Evolutionary conservation across 2,329 filamentous ascomycete species (phyloP).

Genomic region (Aspergillus novoparasiticus): DNA sequence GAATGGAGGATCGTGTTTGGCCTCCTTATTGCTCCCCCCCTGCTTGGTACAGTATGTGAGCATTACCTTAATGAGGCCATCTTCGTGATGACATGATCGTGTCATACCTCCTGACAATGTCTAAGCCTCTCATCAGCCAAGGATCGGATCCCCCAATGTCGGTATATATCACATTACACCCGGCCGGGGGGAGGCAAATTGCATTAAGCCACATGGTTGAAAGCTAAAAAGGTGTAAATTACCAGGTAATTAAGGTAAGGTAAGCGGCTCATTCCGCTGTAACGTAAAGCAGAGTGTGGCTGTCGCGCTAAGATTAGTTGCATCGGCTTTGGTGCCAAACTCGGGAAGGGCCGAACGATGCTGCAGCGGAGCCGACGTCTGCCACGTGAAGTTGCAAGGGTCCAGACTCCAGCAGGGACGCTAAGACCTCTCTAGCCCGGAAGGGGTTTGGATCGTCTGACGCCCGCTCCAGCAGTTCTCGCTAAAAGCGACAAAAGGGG

Average conservation of each 20-base stretch:
- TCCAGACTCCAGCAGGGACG: slow-evolving; percentile 24
- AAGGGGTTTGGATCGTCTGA: slow-evolving; percentile 13
- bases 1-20: neutral
- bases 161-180: slow-evolving; percentile 1
- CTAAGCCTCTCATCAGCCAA: neutral
- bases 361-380: slow-evolving; percentile 23
- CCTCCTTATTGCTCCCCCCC: neutral
- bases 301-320: slow-evolving; percentile 12
- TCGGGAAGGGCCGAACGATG: slow-evolving; percentile 30
- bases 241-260: neutral
- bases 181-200: neutral
- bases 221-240: neutral
- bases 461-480: slow-evolving; percentile 31
- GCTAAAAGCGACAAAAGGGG: slow-evolving; percentile 1
- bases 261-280: slow-evolving; percentile 6
- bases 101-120: neutral
- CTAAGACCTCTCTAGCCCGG: slow-evolving; percentile 16
- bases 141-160: neutral
- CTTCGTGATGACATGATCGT: neutral
- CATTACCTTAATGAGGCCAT: neutral
- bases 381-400: slow-evolving; percentile 31
- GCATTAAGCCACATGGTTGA: slow-evolving; percentile 2
- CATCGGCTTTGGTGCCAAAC: slow-evolving; percentile 35
- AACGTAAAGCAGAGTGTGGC: neutral
- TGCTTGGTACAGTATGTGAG: neutral